Conservation (phyloP, 495 filamentous ascomycete species). For the Penicillium cataractarum region DNA sequence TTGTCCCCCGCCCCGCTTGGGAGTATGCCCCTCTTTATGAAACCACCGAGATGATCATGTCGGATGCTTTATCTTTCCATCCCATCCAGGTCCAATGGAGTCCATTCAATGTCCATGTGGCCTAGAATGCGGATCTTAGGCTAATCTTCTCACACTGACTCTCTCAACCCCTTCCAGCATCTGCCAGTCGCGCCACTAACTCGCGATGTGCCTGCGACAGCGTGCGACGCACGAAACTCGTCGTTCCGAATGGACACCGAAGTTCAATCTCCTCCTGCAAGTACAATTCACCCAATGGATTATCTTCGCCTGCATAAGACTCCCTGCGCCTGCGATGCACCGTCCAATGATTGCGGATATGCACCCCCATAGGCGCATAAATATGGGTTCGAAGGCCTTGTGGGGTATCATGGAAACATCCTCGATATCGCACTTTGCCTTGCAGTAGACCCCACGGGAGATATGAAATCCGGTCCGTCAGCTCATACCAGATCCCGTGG, state of each 20-base stretch:
- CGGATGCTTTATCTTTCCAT: not conserved
- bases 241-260: constrained; percentile 11
- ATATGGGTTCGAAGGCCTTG: constrained; percentile 71
- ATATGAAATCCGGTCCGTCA: constrained; percentile 65
- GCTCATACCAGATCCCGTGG: constrained; percentile 62
- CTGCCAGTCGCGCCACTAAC: constrained; percentile 13
- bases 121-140: not conserved
- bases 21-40: not conserved
- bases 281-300: constrained; percentile 4
- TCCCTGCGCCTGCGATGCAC: constrained; percentile 4
- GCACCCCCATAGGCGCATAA: constrained; percentile 65
- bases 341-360: constrained; percentile 70
- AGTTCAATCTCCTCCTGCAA: constrained; percentile 16
- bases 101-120: not conserved
- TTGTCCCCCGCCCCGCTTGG: not conserved
- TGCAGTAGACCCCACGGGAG: constrained; percentile 62
- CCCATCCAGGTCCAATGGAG: not conserved
- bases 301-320: not conserved
- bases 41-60: not conserved
- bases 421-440: constrained; percentile 67
- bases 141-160: not conserved
- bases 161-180: constrained; percentile 2
- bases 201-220: constrained; percentile 8
- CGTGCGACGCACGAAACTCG: constrained; percentile 14
- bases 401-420: constrained; percentile 68